These are phyloP conservation scores for Mucor plumbeus DNA, from an alignment of 371 early-diverging fungal species.

Conservation along the genomic window DNA sequence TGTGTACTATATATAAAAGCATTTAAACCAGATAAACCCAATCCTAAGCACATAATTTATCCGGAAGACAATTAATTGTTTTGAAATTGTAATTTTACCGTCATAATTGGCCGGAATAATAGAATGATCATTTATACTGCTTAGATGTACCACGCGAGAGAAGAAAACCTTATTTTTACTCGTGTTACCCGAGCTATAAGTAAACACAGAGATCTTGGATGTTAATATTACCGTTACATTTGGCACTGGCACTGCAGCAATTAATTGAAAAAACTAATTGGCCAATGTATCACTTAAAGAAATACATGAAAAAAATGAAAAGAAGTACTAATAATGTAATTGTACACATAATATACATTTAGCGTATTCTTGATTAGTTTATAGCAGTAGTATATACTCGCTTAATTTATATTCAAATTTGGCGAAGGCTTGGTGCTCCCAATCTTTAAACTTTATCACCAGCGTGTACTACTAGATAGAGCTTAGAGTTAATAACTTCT, in stretches of 20 bases:
- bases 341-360: too few species aligned
- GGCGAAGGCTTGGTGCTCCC: too few species aligned
- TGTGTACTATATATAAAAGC: too few species aligned
- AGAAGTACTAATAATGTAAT: too few species aligned
- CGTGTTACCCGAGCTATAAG: neutral
- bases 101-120: neutral
- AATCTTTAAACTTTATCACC: too few species aligned
- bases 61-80: neutral
- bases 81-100: neutral
- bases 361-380: too few species aligned
- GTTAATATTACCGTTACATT: neutral
- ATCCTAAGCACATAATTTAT: neutral
- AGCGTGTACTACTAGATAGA: too few species aligned
- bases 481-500: too few species aligned
- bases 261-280: neutral
- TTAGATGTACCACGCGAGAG: conserved; percentile 1
- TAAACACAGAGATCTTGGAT: neutral
- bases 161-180: neutral
- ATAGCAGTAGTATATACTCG: too few species aligned
- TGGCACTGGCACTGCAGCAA: neutral
- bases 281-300: neutral
- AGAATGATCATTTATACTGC: neutral
- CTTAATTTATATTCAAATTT: too few species aligned
- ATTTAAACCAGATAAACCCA: too few species aligned
- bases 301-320: neutral